Evolutionary conservation across 495 filamentous ascomycete species (phyloP), one percentile per base, ranked within the genome.

Genomic region (Talaromyces wortmannii): DNA sequence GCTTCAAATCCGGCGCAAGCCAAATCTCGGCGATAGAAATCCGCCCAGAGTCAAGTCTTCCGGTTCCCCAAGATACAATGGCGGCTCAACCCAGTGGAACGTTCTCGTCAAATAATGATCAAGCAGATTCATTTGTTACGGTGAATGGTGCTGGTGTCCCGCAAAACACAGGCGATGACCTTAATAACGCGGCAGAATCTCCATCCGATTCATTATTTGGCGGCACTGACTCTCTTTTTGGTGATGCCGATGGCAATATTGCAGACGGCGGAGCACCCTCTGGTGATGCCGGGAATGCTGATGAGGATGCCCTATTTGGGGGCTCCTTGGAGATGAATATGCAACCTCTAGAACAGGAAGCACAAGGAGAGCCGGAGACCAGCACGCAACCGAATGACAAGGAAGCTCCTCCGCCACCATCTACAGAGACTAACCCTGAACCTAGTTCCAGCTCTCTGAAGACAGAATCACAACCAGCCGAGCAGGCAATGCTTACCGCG

Each of bases 21-120:
- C 94, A 99, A 62, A 90, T 99, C 52, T 92, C 88, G 11, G 80
- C 90, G 10, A 82, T 99, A 50, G 91, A 96, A 66, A 80, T 88
- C 40, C 82, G 94, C 8, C 91, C 94, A n/a, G 71, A 84, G 36
- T 89, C 86, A 17, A 86, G 77, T 53, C 67, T 89, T 2, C 82
- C 88, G 3, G 79, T 96, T 6, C 92, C 92, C 0, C 78, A 80
- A 52, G 85, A 89, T 60, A 85, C 86, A 6, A 76, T 79, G 42
- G 82, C 88, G 17, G 68, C 73, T 6, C 63, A 78, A 7, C 64
- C 74, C 0, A 90, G 83, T 62, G 85, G 85, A 18, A 91, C 85
- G 0, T 87, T 88, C 55, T 79, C 83, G 1, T 79, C 80, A 7
- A 87, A 88, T 62, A 71, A 75, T 23, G 23, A 23, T 55, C 60